These are phyloP conservation scores for thale cress (Arabidopsis thaliana) DNA, from an alignment of 345 rosid genomes.

Conservation along the genomic window DNA sequence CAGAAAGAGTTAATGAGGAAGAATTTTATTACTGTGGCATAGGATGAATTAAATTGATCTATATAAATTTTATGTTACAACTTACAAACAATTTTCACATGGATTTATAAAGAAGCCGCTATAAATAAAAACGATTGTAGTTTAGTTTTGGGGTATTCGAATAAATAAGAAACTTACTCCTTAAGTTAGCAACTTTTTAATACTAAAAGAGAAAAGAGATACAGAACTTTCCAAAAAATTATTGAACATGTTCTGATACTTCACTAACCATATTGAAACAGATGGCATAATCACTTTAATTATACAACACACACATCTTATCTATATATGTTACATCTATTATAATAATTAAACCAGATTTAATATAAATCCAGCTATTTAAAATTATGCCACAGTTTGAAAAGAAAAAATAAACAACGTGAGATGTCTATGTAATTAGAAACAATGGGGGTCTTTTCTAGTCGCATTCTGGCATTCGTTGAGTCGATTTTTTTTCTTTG, in stretches of 20 bases:
- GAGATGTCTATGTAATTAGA: constrained; percentile 41
- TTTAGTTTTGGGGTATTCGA: neutral
- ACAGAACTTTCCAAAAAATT: constrained; percentile 36
- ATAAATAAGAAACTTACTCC: constrained; percentile 34
- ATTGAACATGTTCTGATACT: constrained; percentile 45
- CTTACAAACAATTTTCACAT: neutral
- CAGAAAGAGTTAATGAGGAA: neutral
- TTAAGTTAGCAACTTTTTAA: constrained; percentile 36
- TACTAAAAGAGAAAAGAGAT: constrained; percentile 30
- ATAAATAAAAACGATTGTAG: neutral
- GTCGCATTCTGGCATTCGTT: constrained; percentile 20
- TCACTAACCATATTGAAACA: constrained; percentile 34
- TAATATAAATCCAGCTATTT: neutral
- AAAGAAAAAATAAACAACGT: constrained; percentile 30
- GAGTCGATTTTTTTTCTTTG: neutral
- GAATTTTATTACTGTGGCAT: neutral
- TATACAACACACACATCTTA: constrained; percentile 37
- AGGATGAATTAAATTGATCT: constrained; percentile 1
- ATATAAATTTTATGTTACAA: constrained; percentile 1
- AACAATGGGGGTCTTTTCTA: constrained; percentile 38
- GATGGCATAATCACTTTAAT: constrained; percentile 37
- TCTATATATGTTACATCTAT: neutral
- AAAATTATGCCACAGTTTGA: constrained; percentile 2
- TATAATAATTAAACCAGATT: neutral
- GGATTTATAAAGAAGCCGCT: neutral